These are phyloP conservation scores for Aspergillus viridinutans DNA, from an alignment of 2,329 filamentous ascomycete species.

Conservation along the genomic window DNA sequence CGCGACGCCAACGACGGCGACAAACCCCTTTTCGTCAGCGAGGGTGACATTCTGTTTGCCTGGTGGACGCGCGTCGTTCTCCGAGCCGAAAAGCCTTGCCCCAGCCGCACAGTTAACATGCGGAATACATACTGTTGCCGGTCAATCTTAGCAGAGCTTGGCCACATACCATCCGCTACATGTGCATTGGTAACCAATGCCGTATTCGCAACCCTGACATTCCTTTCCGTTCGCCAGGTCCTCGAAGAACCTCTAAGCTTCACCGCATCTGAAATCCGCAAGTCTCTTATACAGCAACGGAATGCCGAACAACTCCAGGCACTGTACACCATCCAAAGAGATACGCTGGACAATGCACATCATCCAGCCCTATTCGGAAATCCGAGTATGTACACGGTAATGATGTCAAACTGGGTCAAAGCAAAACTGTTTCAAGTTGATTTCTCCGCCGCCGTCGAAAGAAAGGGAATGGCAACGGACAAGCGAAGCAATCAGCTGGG, in stretches of 20 bases:
- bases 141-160: constrained; percentile 25
- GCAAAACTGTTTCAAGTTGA: constrained; percentile 36
- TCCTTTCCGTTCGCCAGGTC: constrained; percentile 5
- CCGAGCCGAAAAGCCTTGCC: constrained; percentile 18
- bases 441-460: constrained; percentile 29
- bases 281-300: constrained; percentile 14
- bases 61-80: constrained; percentile 37
- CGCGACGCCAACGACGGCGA: background rate
- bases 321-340: constrained; percentile 6
- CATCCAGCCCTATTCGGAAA: constrained; percentile 30
- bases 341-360: constrained; percentile 3
- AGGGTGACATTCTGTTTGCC: constrained; percentile 45
- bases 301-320: constrained; percentile 17
- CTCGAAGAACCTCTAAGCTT: constrained; percentile 3
- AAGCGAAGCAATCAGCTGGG: constrained; percentile 5
- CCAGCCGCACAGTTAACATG: constrained; percentile 31
- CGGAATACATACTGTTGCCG: constrained; percentile 41
- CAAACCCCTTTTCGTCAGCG: constrained; percentile 39
- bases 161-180: constrained; percentile 15
- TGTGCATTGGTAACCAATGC: constrained; percentile 23
- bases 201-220: constrained; percentile 3
- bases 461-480: background rate
- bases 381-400: constrained; percentile 28
- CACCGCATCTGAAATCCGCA: constrained; percentile 11
- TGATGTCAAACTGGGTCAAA: constrained; percentile 40